phyloP scores from a whole-genome alignment of 306 rosid genomes.

The Vicia villosa region DNA sequence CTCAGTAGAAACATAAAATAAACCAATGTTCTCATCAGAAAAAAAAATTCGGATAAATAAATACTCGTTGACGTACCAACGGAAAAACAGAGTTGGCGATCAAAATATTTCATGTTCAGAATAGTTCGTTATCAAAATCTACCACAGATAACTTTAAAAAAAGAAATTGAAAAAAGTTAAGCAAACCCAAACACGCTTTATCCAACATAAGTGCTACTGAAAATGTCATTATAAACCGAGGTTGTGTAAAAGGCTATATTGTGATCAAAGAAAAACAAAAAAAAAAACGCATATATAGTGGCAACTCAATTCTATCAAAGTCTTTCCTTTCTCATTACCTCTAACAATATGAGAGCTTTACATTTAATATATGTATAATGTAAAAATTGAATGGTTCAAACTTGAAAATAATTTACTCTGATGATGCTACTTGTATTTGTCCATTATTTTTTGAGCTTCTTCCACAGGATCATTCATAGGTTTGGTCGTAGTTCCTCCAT shows the following conservation, averaged over 20 bases:
- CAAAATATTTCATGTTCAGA: neutral
- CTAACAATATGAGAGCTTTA: constrained; percentile 29
- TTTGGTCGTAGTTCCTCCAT: constrained; percentile 41
- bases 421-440: constrained; percentile 74
- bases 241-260: neutral
- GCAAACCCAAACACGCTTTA: constrained; percentile 10
- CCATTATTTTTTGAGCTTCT: constrained; percentile 94
- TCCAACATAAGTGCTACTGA: neutral
- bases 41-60: too few species aligned
- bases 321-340: constrained; percentile 10
- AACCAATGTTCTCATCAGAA: neutral
- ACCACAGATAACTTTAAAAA: neutral
- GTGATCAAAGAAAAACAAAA: constrained; percentile 20
- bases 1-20: neutral
- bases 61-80: too few species aligned
- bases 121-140: neutral
- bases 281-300: constrained; percentile 9
- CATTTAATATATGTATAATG: constrained; percentile 20
- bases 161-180: neutral
- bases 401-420: constrained; percentile 34
- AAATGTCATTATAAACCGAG: constrained; percentile 30
- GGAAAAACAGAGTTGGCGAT: too few species aligned
- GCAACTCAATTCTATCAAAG: constrained; percentile 7
- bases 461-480: constrained; percentile 74
- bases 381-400: constrained; percentile 31